Evolutionary conservation across 805 yeast species (phyloP).

Genomic region (Saturnispora silvae): DNA sequence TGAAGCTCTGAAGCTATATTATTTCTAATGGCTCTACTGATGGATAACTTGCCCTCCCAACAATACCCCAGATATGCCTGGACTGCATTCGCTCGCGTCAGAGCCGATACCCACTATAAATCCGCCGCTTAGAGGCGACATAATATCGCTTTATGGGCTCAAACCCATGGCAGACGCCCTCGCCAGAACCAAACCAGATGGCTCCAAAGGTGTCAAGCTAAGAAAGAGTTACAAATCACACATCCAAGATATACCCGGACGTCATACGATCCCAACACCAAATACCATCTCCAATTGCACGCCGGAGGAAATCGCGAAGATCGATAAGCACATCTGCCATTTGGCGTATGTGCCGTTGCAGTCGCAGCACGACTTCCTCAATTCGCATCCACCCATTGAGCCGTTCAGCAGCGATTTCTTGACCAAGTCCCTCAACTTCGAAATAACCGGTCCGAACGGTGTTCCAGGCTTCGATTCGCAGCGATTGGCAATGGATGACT

Average conservation of each 20-base stretch:
- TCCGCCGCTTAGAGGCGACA: slow-evolving; percentile 67
- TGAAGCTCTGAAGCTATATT: too few relatives aligned
- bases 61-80: not conserved
- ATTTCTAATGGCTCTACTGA: too few relatives aligned
- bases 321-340: slow-evolving; percentile 28
- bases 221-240: slow-evolving; percentile 94
- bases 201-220: slow-evolving; percentile 83
- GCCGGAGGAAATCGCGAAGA: slow-evolving; percentile 4
- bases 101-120: slow-evolving; percentile 31
- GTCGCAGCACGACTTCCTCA: slow-evolving; percentile 29
- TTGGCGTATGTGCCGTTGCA: slow-evolving; percentile 24
- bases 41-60: too few relatives aligned
- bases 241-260: slow-evolving; percentile 76
- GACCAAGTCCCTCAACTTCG: slow-evolving; percentile 43
- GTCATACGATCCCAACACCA: slow-evolving; percentile 49
- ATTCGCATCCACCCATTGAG: slow-evolving; percentile 28
- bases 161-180: slow-evolving; percentile 63
- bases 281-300: slow-evolving; percentile 5
- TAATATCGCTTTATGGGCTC: slow-evolving; percentile 59
- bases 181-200: slow-evolving; percentile 80
- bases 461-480: slow-evolving; percentile 68
- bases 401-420: slow-evolving; percentile 42
- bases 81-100: slow-evolving; percentile 23
- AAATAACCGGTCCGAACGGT: slow-evolving; percentile 56
- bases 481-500: slow-evolving; percentile 38